phyloP scores from a whole-genome alignment of 257 asterid genomes.

The Rauvolfia tetraphylla region DNA sequence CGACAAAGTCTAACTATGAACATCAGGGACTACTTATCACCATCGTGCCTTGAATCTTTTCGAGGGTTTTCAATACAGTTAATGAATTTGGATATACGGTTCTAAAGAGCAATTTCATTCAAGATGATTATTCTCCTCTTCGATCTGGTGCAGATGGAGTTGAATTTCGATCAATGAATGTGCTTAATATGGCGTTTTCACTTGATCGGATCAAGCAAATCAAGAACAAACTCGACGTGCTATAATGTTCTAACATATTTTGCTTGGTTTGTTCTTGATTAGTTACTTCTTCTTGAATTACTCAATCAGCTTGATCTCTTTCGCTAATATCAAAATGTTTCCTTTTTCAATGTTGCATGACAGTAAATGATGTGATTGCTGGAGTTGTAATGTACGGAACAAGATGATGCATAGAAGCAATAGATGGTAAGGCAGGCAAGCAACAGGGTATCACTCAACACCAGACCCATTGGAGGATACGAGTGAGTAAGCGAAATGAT shows the following conservation, averaged over 20 bases:
- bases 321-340: background rate
- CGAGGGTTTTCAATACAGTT: conserved; percentile 26
- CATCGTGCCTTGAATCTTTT: conserved; percentile 9
- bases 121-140: conserved; percentile 50
- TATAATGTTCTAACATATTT: no score
- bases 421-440: no score
- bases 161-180: conserved; percentile 45
- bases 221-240: conserved; percentile 54
- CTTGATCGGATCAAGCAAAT: conserved; percentile 53
- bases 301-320: no score
- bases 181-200: conserved; percentile 40
- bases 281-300: no score
- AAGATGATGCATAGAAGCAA: conserved; percentile 54
- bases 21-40: background rate
- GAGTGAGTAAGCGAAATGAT: conserved; percentile 60
- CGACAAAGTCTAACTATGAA: background rate
- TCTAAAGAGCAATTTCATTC: conserved; percentile 45
- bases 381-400: conserved; percentile 52
- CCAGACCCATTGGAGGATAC: conserved; percentile 55
- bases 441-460: conserved; percentile 52
- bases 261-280: no score
- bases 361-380: conserved; percentile 61
- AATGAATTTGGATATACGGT: conserved; percentile 61
- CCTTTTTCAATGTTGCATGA: conserved; percentile 26
- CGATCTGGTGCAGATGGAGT: conserved; percentile 62